Conservation (phyloP, 2,329 filamentous ascomycete species). For the Pestalotiopsis sp. region DNA sequence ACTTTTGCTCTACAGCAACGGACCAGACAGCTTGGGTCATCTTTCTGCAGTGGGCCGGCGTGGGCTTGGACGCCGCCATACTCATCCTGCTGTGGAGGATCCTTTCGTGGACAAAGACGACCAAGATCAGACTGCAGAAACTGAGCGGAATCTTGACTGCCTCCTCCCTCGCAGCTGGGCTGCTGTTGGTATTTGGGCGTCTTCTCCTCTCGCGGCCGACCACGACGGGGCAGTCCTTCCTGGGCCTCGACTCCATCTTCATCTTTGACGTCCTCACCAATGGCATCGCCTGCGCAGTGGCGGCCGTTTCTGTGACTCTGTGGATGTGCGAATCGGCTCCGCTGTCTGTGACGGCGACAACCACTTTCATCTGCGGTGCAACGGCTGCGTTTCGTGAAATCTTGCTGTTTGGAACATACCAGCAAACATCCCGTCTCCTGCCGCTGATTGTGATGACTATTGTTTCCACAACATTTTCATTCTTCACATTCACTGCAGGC, state of each 20-base stretch:
- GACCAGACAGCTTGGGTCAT: constrained; percentile 41
- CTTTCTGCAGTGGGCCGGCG: constrained; percentile 45
- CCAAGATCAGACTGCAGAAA: constrained; percentile 47
- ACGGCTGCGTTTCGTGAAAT: constrained; percentile 38
- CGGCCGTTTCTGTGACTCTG: constrained; percentile 47
- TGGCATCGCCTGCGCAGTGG: constrained; percentile 45
- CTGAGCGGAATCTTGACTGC: constrained; percentile 45
- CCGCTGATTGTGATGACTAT: constrained; percentile 42
- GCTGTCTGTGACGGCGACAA: constrained; percentile 41
- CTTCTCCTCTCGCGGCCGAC: constrained; percentile 29
- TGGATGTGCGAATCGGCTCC: constrained; percentile 51
- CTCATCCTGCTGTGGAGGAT: constrained; percentile 53
- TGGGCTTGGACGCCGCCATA: constrained; percentile 49
- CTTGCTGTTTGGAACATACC: constrained; percentile 45
- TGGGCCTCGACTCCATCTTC: constrained; percentile 46
- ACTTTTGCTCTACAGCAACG: constrained; percentile 49
- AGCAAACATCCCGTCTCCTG: constrained; percentile 39
- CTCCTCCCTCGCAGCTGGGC: constrained; percentile 39
- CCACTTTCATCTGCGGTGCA: constrained; percentile 46
- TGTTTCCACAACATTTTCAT: constrained; percentile 41
- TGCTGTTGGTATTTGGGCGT: constrained; percentile 38
- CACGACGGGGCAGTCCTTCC: constrained; percentile 26
- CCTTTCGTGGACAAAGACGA: constrained; percentile 52
- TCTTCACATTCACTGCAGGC: constrained; percentile 47
- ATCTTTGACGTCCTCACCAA: constrained; percentile 52